Percentiles rank a stretch among this genome's conserved stretches.
phyloP scores from a whole-genome alignment of 1,284 basidiomycete species.

The Sporisorium sorghi region DNA sequence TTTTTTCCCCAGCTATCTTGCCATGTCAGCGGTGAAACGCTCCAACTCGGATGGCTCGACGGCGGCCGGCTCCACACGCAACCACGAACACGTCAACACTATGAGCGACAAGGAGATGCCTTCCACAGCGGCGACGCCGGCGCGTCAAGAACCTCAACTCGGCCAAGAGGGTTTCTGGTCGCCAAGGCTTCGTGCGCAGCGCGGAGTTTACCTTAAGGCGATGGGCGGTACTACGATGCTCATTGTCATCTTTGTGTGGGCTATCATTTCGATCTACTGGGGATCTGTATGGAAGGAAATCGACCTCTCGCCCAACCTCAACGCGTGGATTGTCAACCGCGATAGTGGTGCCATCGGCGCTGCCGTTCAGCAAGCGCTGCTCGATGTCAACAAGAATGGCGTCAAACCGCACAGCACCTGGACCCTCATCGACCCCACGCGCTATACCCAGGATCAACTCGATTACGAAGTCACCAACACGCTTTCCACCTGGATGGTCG shows the following conservation, averaged over 20 bases:
- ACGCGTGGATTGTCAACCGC: slow-evolving; percentile 60
- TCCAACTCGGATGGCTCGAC: slow-evolving; percentile 11
- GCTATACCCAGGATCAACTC: slow-evolving; percentile 38
- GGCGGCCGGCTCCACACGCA: slow-evolving; percentile 9
- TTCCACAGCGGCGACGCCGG: slow-evolving; percentile 18
- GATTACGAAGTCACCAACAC: slow-evolving; percentile 54
- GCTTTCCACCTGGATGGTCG: slow-evolving; percentile 38
- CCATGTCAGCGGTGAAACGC: slow-evolving; percentile 19
- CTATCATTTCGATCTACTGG: slow-evolving; percentile 61
- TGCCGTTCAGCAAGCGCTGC: slow-evolving; percentile 38
- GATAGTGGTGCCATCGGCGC: slow-evolving; percentile 58
- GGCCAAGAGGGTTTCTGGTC: slow-evolving; percentile 55
- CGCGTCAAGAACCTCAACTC: slow-evolving; percentile 31
- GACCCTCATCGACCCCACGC: slow-evolving; percentile 34
- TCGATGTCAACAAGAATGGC: slow-evolving; percentile 43
- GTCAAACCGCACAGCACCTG: slow-evolving; percentile 59
- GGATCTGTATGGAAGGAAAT: slow-evolving; percentile 56
- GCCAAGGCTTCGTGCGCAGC: slow-evolving; percentile 32
- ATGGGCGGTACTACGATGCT: slow-evolving; percentile 35
- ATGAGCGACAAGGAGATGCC: slow-evolving; percentile 10
- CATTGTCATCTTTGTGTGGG: slow-evolving; percentile 54
- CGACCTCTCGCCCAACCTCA: slow-evolving; percentile 51
- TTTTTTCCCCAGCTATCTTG: too few species aligned
- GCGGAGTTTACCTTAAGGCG: slow-evolving; percentile 45
- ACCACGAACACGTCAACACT: not conserved